Base-by-base conservation (phyloP, 2,329 filamentous ascomycete species). In the Kalmusia sp. region DNA sequence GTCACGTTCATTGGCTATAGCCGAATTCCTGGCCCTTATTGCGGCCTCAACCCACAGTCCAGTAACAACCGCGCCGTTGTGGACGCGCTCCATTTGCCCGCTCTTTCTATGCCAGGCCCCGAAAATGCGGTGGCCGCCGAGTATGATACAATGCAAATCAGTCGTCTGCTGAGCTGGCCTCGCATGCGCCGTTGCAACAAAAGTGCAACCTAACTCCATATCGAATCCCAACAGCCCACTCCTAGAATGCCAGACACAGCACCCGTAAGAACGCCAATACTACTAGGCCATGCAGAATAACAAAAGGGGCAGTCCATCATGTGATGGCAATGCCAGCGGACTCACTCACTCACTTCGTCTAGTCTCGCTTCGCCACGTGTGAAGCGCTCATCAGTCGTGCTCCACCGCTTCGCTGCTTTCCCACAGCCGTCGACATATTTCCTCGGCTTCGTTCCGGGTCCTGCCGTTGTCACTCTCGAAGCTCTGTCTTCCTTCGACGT, bases 381-480 rank as follows among this genome's bases (percentile, higher is more conserved):
- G 28, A 25, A 8, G 25, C 28, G 49, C 21, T 75, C n/a, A n/a
- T n/a, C 69, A 74, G 46, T 74, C 72, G 9, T 64, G 68, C 41
- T 73, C 70, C 19, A 68, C 69, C 38, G 69, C 60, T 57, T 76
- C 71, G 14, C 64, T 64, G 50, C 72, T 71, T 51, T 76, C 73
- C 74, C 74, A 77, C 56, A 77, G 55, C 30, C 74, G 58, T 14
- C 74, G 67, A 60, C 74, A 76, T 28, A 77, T 67, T 47, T 77
- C 73, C 54, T 73, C 71, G 2, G 69, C 71, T 50, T 75, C 72
- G 50, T 68, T 68, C 39, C 70, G 55, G 43, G 62, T 59, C 33
- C 63, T 55, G 19, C 49, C 56, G 33, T 59, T 47, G 39, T 70
- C 67, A 50, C 64, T 68, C 34, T 68, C 71, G 14, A 69, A 67